Evolutionary conservation across 2,329 filamentous ascomycete species (phyloP).

Genomic region (Boeremia exigua): DNA sequence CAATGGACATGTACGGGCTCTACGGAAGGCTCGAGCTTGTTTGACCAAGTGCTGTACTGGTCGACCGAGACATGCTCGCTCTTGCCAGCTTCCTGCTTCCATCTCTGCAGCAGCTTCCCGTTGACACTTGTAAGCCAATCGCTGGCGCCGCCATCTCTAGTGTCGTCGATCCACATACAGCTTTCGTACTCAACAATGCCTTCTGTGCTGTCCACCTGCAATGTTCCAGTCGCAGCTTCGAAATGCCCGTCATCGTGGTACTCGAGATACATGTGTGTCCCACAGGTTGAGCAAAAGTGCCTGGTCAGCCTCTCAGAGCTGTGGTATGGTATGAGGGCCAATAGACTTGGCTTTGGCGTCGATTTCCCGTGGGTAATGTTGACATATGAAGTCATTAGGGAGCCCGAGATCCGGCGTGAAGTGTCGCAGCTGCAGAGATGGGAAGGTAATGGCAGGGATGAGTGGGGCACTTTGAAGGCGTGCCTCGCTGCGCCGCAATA

Average conservation of each 20-base stretch:
- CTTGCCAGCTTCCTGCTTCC: conserved; percentile 21
- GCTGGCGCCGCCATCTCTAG: conserved; percentile 59
- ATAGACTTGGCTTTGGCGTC: conserved; percentile 25
- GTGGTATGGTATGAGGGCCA: conserved; percentile 44
- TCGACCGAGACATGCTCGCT: not conserved
- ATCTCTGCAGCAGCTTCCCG: conserved; percentile 29
- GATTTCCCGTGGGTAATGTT: conserved; percentile 41
- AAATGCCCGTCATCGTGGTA: conserved; percentile 33
- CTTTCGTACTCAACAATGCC: conserved; percentile 39
- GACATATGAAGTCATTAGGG: conserved; percentile 49
- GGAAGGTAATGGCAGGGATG: conserved; percentile 52
- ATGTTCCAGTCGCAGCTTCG: conserved; percentile 51
- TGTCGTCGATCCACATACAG: conserved; percentile 59
- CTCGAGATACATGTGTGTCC: conserved; percentile 54
- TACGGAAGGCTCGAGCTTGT: conserved; percentile 1
- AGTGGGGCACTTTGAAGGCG: conserved; percentile 39
- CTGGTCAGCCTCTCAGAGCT: conserved; percentile 46
- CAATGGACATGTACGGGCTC: conserved; percentile 50
- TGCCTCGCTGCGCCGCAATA: conserved; percentile 54
- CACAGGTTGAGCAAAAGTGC: conserved; percentile 54
- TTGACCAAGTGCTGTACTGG: not conserved
- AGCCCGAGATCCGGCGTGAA: conserved; percentile 56
- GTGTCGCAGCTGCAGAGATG: conserved; percentile 58
- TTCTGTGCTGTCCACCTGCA: conserved; percentile 42
- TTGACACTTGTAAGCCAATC: conserved; percentile 52